Conservation (phyloP, 345 rosid genomes). For the Xanthoceras sorbifolium region DNA sequence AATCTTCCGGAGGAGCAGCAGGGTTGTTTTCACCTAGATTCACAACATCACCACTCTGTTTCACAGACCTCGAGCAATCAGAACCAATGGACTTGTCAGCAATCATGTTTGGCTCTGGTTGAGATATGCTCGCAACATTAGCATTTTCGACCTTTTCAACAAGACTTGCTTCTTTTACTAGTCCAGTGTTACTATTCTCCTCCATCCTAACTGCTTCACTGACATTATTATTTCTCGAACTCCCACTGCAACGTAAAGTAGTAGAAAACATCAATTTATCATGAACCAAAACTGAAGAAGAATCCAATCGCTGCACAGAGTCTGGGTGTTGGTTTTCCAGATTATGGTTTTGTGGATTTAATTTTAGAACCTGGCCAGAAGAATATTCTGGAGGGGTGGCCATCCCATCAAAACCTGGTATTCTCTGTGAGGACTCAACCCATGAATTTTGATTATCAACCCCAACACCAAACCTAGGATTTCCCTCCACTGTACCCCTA, state of each 20-base stretch:
- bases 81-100: conserved; percentile 24
- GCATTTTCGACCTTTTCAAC: conserved; percentile 29
- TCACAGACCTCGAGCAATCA: conserved; percentile 25
- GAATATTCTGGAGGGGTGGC: conserved; percentile 44
- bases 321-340: conserved; percentile 36
- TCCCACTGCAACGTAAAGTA: conserved; percentile 21
- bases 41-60: conserved; percentile 25
- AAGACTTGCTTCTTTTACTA: conserved; percentile 36
- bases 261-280: conserved; percentile 21
- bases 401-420: conserved; percentile 57
- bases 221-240: conserved; percentile 18
- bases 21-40: conserved; percentile 41
- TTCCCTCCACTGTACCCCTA: conserved; percentile 50
- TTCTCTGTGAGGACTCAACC: conserved; percentile 51
- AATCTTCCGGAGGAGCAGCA: conserved; percentile 41
- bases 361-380: conserved; percentile 35
- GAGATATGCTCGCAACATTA: conserved; percentile 24
- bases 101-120: conserved; percentile 26
- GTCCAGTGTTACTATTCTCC: conserved; percentile 35
- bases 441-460: conserved; percentile 52
- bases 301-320: conserved; percentile 30
- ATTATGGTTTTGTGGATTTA: conserved; percentile 33
- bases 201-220: conserved; percentile 40
- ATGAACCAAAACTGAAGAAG: conserved; percentile 34
- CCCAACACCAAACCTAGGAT: conserved; percentile 47